These are phyloP conservation scores for Talaromyces amestolkiae DNA, from an alignment of 2,329 filamentous ascomycete genomes.

Conservation along the genomic window DNA sequence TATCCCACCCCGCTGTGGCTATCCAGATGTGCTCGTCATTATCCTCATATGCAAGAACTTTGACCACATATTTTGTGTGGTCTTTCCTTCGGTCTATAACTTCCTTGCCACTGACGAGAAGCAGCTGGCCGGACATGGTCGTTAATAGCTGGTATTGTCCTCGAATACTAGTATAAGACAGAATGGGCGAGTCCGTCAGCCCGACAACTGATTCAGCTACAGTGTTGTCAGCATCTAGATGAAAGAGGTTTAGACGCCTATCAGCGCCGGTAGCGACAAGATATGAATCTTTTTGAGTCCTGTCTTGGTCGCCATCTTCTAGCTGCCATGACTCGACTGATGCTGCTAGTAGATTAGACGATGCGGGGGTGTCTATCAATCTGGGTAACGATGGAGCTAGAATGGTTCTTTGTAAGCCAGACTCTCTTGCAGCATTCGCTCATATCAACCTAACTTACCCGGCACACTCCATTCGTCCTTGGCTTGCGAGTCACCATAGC, in stretches of 20 bases:
- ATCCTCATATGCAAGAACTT: slow-evolving; percentile 44
- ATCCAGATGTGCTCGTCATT: slow-evolving; percentile 37
- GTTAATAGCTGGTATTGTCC: slow-evolving; percentile 50
- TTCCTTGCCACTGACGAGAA: slow-evolving; percentile 47
- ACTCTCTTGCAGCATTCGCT: neutral
- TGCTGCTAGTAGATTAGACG: slow-evolving; percentile 54
- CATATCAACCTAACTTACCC: slow-evolving; percentile 33
- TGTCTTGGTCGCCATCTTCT: slow-evolving; percentile 19
- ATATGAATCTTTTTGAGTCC: slow-evolving; percentile 22
- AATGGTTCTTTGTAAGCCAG: slow-evolving; percentile 15
- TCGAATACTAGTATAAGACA: slow-evolving; percentile 50
- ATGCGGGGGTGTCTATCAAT: slow-evolving; percentile 44
- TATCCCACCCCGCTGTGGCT: slow-evolving; percentile 62
- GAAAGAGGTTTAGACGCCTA: slow-evolving; percentile 49
- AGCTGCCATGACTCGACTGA: slow-evolving; percentile 42
- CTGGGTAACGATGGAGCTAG: slow-evolving; percentile 48
- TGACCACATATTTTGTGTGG: slow-evolving; percentile 60
- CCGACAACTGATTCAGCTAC: slow-evolving; percentile 27
- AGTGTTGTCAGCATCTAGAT: slow-evolving; percentile 24
- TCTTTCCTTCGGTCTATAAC: slow-evolving; percentile 53
- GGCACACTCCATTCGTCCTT: slow-evolving; percentile 47
- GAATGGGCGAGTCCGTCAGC: slow-evolving; percentile 47
- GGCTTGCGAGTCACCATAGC: slow-evolving; percentile 45
- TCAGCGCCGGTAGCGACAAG: slow-evolving; percentile 50
- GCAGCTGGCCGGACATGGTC: slow-evolving; percentile 59